phyloP scores from a whole-genome alignment of 352 stramenopile species.

The Elongisporangium anandrum region DNA sequence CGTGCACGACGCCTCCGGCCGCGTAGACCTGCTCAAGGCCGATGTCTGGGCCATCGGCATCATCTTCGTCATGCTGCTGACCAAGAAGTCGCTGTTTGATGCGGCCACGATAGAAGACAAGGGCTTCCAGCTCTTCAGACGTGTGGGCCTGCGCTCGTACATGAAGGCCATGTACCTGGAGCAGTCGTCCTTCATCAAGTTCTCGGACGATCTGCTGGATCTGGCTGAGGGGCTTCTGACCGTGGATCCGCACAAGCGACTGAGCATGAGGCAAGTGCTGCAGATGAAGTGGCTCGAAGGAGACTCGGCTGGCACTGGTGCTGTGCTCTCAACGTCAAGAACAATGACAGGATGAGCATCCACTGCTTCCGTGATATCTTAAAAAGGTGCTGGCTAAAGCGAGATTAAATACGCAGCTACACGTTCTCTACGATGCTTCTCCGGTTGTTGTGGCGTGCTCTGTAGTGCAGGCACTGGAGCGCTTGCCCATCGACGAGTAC shows the following conservation, averaged over 20 bases:
- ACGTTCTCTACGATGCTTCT: no score
- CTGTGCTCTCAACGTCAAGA: no score
- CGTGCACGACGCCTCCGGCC: slow-evolving; percentile 11
- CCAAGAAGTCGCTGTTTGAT: slow-evolving; percentile 57
- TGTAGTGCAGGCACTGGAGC: no score
- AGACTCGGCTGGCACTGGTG: slow-evolving; percentile 1
- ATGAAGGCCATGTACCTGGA: slow-evolving; percentile 63
- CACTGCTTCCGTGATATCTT: no score
- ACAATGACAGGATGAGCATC: no score
- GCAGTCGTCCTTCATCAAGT: slow-evolving; percentile 45
- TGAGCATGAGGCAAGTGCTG: slow-evolving; percentile 71
- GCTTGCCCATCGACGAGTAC: no score
- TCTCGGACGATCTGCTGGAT: slow-evolving; percentile 60
- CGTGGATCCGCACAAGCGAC: slow-evolving; percentile 72
- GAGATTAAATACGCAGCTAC: no score
- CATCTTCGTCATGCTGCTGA: slow-evolving; percentile 52
- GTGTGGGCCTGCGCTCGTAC: slow-evolving; percentile 43
- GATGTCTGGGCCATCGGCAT: slow-evolving; percentile 62
- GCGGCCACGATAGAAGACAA: slow-evolving; percentile 32
- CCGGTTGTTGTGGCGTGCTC: no score
- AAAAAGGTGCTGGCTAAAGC: no score
- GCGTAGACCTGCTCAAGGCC: slow-evolving; percentile 44
- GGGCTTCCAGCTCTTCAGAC: slow-evolving; percentile 46
- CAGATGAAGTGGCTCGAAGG: slow-evolving; percentile 48
- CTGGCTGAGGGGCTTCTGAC: slow-evolving; percentile 84